These are phyloP conservation scores for Pythium aphanidermatum DNA, from an alignment of 352 stramenopile species.

Conservation along the genomic window DNA sequence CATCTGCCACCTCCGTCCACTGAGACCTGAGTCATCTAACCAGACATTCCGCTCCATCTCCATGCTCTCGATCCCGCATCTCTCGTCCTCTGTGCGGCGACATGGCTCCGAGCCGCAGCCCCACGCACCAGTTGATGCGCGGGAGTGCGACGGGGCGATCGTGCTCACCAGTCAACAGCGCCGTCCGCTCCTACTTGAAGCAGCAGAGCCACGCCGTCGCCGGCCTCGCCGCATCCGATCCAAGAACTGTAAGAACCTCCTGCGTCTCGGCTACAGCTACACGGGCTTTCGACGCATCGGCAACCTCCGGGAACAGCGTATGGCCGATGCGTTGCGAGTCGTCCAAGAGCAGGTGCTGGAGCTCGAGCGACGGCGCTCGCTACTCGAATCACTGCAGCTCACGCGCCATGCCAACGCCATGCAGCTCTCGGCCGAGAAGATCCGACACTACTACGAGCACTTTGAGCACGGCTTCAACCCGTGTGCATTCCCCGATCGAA, in stretches of 20 bases:
- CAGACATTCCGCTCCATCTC: too few relatives aligned
- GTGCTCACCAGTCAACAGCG: background rate
- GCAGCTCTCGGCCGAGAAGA: conserved; percentile 32
- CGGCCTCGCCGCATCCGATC: conserved; percentile 10
- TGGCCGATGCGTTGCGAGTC: conserved; percentile 20
- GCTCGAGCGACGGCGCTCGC: conserved; percentile 36
- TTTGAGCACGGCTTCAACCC: conserved; percentile 45
- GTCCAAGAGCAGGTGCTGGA: conserved; percentile 36
- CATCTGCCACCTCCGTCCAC: too few relatives aligned
- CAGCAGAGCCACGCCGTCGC: background rate
- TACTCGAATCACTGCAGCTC: conserved; percentile 39
- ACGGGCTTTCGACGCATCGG: conserved; percentile 27
- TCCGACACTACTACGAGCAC: conserved; percentile 40
- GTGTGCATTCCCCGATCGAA: conserved; percentile 4
- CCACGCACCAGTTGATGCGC: too few relatives aligned
- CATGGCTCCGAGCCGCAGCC: too few relatives aligned
- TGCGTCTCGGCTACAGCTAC: conserved; percentile 23
- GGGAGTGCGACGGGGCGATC: too few relatives aligned
- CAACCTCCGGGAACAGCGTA: conserved; percentile 22
- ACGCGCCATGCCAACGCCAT: conserved; percentile 35
- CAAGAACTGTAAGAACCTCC: conserved; percentile 42
- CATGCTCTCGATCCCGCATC: conserved; percentile 27
- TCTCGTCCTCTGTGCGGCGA: conserved; percentile 12
- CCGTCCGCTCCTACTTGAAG: background rate
- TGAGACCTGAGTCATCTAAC: too few relatives aligned